Conservation (phyloP, 78 protist species). For the Polysphondylium violaceum region DNA sequence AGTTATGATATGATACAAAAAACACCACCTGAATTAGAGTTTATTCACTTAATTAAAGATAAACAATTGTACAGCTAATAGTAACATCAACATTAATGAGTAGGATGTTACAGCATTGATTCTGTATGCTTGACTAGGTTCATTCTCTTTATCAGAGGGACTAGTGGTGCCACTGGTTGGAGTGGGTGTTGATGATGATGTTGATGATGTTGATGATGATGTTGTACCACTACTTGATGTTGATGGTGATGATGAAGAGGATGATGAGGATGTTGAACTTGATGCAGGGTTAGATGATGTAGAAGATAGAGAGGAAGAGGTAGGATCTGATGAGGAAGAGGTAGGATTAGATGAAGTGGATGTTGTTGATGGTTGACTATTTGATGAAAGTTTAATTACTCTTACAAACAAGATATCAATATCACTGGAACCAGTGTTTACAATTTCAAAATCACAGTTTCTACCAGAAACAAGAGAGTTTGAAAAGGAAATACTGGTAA, state of each 20-base stretch:
- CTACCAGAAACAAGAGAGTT: not conserved
- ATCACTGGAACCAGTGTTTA: not conserved
- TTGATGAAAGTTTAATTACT: conserved; percentile 20
- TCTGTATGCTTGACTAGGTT: no score
- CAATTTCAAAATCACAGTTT: conserved; percentile 44
- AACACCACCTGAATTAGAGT: no score
- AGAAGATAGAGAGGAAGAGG: not conserved
- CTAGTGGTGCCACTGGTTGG: no score
- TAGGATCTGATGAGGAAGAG: not conserved
- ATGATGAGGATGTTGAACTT: not conserved
- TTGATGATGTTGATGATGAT: no score
- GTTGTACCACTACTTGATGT: no score
- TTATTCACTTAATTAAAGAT: no score
- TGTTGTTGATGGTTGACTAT: not conserved
- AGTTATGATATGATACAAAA: no score
- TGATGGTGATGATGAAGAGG: not conserved
- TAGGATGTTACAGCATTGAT: no score
- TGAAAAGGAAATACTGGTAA: conserved; percentile 1
- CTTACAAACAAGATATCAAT: conserved; percentile 27
- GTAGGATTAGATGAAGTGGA: not conserved
- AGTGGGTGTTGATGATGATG: no score
- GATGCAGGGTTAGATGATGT: not conserved
- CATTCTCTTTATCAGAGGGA: no score
- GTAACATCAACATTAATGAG: no score
- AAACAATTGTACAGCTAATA: no score